A percentile compares a stretch with the other conserved stretches of the same genome.
phyloP scores from a whole-genome alignment of 169 alveolate genomes.

The Plasmodium gallinaceum region DNA sequence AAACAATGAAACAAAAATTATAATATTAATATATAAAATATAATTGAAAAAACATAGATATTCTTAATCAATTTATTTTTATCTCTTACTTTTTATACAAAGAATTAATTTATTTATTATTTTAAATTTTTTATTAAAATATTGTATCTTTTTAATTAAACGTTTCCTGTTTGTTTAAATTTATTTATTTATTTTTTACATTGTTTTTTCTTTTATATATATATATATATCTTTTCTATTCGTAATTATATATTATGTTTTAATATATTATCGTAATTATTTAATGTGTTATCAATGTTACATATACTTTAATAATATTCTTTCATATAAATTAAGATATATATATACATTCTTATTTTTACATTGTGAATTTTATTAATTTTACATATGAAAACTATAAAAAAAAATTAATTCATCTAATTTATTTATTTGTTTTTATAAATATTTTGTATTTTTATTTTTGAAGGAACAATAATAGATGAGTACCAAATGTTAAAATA shows the following conservation, averaged over 20 bases:
- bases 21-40: no score
- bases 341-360: not conserved
- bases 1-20: no score
- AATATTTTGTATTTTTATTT: conserved; percentile 7
- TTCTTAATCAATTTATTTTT: no score
- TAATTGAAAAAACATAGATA: no score
- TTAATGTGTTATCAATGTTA: not conserved
- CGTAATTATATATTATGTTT: not conserved
- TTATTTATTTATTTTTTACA: not conserved
- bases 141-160: not conserved
- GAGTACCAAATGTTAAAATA: not conserved
- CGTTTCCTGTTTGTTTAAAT: not conserved
- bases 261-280: not conserved
- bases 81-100: no score
- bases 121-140: no score
- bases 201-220: not conserved
- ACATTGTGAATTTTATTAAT: conserved; percentile 1
- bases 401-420: not conserved
- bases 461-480: conserved; percentile 6
- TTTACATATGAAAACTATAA: not conserved
- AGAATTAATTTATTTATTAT: no score
- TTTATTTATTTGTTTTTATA: conserved; percentile 20
- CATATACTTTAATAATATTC: not conserved
- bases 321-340: not conserved
- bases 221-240: not conserved